Percentiles rank a stretch among this genome's conserved stretches.
phyloP scores from a whole-genome alignment of 140 eudicot species.

The Senecio squalidus region DNA sequence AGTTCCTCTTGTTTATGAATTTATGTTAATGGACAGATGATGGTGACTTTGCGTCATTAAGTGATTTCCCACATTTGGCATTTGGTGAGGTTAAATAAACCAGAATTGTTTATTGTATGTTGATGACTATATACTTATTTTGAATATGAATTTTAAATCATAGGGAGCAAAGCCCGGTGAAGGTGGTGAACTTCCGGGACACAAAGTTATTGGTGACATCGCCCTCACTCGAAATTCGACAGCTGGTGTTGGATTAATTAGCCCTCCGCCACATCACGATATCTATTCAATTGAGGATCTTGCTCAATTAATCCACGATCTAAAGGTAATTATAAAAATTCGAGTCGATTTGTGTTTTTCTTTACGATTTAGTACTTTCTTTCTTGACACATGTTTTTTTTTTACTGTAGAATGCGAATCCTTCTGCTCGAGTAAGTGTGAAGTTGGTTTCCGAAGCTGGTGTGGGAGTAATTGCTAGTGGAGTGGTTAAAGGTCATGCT shows the following conservation, averaged over 20 bases:
- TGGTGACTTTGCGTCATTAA: constrained; percentile 69
- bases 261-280: constrained; percentile 99
- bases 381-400: constrained; percentile 1
- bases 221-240: constrained; percentile 94
- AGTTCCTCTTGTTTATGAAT: constrained; percentile 52
- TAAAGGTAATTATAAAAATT: constrained; percentile 56
- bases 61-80: constrained; percentile 43
- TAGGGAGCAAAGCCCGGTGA: constrained; percentile 99
- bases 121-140: constrained; percentile 8
- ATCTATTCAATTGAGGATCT: constrained; percentile 98
- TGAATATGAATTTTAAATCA: constrained; percentile 9
- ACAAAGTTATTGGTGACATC: constrained; percentile 95
- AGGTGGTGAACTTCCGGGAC: constrained; percentile 99
- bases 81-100: constrained; percentile 51
- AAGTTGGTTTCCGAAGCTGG: constrained; percentile 99
- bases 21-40: constrained; percentile 38
- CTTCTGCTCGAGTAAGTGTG: constrained; percentile 92
- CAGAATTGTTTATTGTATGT: constrained; percentile 4
- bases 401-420: constrained; percentile 71
- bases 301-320: constrained; percentile 90
- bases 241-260: constrained; percentile 97
- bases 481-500: constrained; percentile 99
- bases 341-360: neutral
- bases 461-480: constrained; percentile 96
- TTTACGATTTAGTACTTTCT: neutral